phyloP scores from a whole-genome alignment of 306 rosid genomes.

The Acacia confusa region DNA sequence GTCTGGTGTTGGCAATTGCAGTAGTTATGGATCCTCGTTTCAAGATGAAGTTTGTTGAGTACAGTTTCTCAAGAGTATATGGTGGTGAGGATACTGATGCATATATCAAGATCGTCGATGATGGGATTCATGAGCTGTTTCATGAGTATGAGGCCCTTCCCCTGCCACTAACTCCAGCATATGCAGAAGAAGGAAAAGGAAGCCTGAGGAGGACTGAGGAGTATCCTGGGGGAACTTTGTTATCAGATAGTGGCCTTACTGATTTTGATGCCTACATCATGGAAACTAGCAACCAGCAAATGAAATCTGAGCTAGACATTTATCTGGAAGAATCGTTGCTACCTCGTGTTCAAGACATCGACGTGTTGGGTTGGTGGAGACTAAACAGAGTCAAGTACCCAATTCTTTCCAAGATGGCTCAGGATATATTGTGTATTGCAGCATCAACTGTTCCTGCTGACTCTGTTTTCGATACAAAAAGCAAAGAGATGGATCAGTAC shows the following conservation, averaged over 20 bases:
- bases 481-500: conserved; percentile 79
- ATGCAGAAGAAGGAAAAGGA: conserved; percentile 66
- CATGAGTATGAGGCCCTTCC: conserved; percentile 83
- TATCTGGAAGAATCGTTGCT: conserved; percentile 86
- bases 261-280: conserved; percentile 94
- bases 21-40: conserved; percentile 97
- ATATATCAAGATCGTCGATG: conserved; percentile 74
- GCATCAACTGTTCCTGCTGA: conserved; percentile 66
- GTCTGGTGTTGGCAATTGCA: conserved; percentile 80
- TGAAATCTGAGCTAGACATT: conserved; percentile 85
- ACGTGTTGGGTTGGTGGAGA: conserved; percentile 92
- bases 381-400: conserved; percentile 89
- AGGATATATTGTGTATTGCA: conserved; percentile 75
- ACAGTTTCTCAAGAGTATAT: conserved; percentile 78
- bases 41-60: conserved; percentile 97
- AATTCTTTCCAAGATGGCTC: conserved; percentile 92
- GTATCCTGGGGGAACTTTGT: conserved; percentile 54
- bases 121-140: conserved; percentile 87
- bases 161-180: conserved; percentile 79
- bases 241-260: conserved; percentile 75
- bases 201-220: conserved; percentile 45
- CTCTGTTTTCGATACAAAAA: conserved; percentile 51
- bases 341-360: conserved; percentile 83
- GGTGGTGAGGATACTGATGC: conserved; percentile 79
- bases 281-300: conserved; percentile 87